Conservation (phyloP, 2,329 filamentous ascomycete species). For the Penicillium sp. region DNA sequence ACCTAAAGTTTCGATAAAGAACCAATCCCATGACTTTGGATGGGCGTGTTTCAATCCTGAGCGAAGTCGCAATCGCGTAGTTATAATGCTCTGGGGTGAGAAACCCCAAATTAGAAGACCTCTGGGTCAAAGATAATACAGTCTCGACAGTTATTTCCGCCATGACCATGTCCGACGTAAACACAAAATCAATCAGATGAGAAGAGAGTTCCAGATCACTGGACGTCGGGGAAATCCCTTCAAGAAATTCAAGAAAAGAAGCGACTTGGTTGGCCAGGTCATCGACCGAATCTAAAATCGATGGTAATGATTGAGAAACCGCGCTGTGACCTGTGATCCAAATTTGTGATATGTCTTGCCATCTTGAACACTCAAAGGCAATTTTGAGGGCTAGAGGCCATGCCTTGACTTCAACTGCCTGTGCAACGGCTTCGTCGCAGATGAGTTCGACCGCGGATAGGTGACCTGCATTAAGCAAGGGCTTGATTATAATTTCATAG, state of each 20-base stretch:
- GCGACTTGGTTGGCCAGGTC: slow-evolving; percentile 21
- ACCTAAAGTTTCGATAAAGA: slow-evolving; percentile 41
- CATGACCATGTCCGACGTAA: slow-evolving; percentile 24
- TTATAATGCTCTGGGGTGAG: slow-evolving; percentile 25
- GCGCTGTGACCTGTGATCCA: slow-evolving; percentile 20
- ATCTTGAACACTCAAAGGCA: slow-evolving; percentile 30
- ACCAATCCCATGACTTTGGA: slow-evolving; percentile 30
- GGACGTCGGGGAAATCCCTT: not conserved
- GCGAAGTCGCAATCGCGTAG: slow-evolving; percentile 26
- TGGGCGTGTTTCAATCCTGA: slow-evolving; percentile 23
- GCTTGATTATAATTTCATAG: slow-evolving; percentile 44
- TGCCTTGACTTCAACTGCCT: slow-evolving; percentile 22
- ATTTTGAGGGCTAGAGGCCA: slow-evolving; percentile 29
- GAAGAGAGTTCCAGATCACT: slow-evolving; percentile 7
- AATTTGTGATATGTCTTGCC: slow-evolving; percentile 27
- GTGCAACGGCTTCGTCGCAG: slow-evolving; percentile 37
- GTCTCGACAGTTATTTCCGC: slow-evolving; percentile 26
- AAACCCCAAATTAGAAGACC: slow-evolving; percentile 22
- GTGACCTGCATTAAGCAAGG: slow-evolving; percentile 39
- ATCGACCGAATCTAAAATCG: slow-evolving; percentile 14
- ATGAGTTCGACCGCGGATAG: slow-evolving; percentile 37
- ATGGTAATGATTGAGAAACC: slow-evolving; percentile 13
- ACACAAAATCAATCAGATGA: slow-evolving; percentile 17
- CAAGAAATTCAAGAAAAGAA: slow-evolving; percentile 19
- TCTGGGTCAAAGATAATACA: slow-evolving; percentile 28